Conservation (phyloP, 768 basidiomycete genomes). For the Nevesoporus exiguus region DNA sequence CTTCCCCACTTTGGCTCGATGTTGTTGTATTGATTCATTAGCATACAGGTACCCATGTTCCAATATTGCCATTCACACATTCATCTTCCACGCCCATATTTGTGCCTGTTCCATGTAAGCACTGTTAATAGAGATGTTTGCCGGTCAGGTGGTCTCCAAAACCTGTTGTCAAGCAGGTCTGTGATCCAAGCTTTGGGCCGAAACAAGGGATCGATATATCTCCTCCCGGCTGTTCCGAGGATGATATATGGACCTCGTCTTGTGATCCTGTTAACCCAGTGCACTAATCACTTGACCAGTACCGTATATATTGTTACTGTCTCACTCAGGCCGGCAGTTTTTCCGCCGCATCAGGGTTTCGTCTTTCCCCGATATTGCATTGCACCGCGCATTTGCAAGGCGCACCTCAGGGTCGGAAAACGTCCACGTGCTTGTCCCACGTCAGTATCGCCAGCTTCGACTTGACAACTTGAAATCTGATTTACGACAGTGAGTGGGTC, state of each 20-base stretch:
- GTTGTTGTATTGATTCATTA: slow-evolving; percentile 26
- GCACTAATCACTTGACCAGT: background rate
- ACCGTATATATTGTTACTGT: background rate
- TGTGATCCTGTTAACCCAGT: background rate
- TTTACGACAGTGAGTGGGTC: background rate
- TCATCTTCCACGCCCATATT: background rate
- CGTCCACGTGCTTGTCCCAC: slow-evolving; percentile 4
- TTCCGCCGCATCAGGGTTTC: too few species aligned
- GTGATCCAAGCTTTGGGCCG: too few species aligned
- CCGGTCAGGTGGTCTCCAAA: background rate
- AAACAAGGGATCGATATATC: background rate
- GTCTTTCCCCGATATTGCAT: background rate
- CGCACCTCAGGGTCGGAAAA: too few species aligned
- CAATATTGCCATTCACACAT: slow-evolving; percentile 10
- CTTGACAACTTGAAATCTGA: background rate
- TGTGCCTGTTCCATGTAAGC: slow-evolving; percentile 2
- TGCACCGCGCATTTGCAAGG: too few species aligned
- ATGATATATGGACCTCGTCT: background rate
- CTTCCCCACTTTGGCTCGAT: background rate
- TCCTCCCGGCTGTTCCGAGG: background rate
- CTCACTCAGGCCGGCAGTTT: background rate
- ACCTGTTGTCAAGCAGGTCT: too few species aligned
- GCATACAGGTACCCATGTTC: slow-evolving; percentile 14
- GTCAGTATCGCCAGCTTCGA: background rate
- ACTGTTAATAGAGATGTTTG: background rate